Percentiles rank a stretch among this genome's conserved stretches.
Conservation (phyloP, 2,329 filamentous ascomycete species). For the Penicillium nordicum region DNA sequence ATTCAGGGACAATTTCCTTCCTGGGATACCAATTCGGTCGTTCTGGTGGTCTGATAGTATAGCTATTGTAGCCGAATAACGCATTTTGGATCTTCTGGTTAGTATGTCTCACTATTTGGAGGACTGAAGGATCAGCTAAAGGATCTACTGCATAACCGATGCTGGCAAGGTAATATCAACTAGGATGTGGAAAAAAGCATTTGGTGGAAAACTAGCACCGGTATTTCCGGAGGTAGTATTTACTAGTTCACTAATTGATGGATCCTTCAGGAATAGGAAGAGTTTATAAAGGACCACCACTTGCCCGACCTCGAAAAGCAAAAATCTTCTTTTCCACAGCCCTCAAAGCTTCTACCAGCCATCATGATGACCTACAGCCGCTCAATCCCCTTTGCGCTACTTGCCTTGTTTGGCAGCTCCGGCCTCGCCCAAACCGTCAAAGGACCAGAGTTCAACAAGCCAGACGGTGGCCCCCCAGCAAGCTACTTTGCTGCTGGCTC, state of each 20-base stretch:
- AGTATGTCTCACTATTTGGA: not conserved
- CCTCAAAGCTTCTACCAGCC: not conserved
- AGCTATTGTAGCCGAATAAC: not conserved
- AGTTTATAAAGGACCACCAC: not conserved
- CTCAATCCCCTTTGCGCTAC: slow-evolving; percentile 1
- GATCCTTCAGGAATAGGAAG: not conserved
- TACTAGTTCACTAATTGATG: not conserved
- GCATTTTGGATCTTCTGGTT: not conserved
- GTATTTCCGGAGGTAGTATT: not conserved
- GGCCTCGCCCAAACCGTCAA: slow-evolving; percentile 15
- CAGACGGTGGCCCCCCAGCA: slow-evolving; percentile 22
- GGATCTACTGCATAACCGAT: not conserved
- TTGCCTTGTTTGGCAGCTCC: slow-evolving; percentile 3
- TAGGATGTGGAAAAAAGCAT: not conserved
- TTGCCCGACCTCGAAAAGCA: not conserved
- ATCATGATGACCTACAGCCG: slow-evolving; percentile 1
- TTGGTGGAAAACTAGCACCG: not conserved
- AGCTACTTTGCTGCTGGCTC: slow-evolving; percentile 28
- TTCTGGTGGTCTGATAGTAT: not conserved
- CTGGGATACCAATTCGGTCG: not conserved
- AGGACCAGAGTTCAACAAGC: slow-evolving; percentile 23
- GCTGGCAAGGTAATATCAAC: not conserved
- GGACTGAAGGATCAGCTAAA: not conserved
- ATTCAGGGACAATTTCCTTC: not conserved
- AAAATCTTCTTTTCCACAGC: not conserved